Percentiles rank a stretch among this genome's conserved stretches.
Conservation (phyloP, 352 stramenopile species). For the Globisporangium takayamanum region DNA sequence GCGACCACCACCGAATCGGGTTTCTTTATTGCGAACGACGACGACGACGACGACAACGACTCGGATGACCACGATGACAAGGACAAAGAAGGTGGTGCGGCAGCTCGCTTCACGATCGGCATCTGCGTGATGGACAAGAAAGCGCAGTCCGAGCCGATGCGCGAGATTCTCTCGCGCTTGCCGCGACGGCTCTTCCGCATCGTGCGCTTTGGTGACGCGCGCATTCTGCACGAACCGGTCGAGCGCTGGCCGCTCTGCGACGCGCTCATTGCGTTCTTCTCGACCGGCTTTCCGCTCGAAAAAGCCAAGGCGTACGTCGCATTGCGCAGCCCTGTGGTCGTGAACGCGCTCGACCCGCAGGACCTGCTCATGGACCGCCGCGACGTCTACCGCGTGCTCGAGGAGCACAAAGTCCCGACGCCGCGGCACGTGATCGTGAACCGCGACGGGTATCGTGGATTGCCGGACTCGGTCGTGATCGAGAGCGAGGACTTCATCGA, state of each 20-base stretch:
- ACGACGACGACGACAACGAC: slow-evolving; percentile 12
- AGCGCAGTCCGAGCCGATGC: slow-evolving; percentile 92
- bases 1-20: not conserved
- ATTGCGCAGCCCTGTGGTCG: slow-evolving; percentile 90
- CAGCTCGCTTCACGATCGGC: slow-evolving; percentile 70
- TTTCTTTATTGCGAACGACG: slow-evolving; percentile 13
- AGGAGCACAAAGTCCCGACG: slow-evolving; percentile 91
- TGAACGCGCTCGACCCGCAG: slow-evolving; percentile 98
- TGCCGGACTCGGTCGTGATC: slow-evolving; percentile 27
- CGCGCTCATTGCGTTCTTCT: slow-evolving; percentile 98
- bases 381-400: slow-evolving; percentile 92
- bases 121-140: slow-evolving; percentile 99
- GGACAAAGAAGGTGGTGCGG: not conserved
- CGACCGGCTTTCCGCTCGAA: slow-evolving; percentile 94
- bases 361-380: slow-evolving; percentile 93
- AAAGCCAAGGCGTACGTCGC: slow-evolving; percentile 97
- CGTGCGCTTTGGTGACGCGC: slow-evolving; percentile 96
- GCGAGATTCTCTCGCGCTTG: slow-evolving; percentile 92
- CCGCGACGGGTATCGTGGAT: slow-evolving; percentile 86
- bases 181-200: slow-evolving; percentile 90
- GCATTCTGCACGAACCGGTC: slow-evolving; percentile 93
- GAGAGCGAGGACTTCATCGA: slow-evolving; percentile 80
- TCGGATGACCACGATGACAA: slow-evolving; percentile 3
- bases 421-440: slow-evolving; percentile 94
- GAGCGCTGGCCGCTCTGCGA: slow-evolving; percentile 93